Conservation (phyloP, 352 stramenopile species). For the Phytopythium vexans region DNA sequence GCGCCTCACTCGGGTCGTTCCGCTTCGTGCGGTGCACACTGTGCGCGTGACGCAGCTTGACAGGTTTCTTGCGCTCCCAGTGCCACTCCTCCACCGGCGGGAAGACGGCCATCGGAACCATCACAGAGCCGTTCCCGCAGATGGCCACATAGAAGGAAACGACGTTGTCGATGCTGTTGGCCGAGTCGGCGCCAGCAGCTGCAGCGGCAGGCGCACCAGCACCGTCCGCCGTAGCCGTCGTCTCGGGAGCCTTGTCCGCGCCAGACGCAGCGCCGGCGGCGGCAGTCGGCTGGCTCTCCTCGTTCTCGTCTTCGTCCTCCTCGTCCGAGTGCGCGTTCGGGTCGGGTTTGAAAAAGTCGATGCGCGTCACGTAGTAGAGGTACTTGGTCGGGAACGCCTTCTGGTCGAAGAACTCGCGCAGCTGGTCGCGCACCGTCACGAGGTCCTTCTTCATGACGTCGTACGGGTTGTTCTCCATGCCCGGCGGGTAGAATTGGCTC, state of each 20-base stretch:
- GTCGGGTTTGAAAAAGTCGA: constrained; percentile 75
- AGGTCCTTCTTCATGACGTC: constrained; percentile 50
- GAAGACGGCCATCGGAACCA: constrained; percentile 86
- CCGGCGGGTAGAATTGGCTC: constrained; percentile 59
- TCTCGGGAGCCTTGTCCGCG: background rate
- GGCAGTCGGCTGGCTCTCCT: background rate
- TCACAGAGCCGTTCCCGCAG: constrained; percentile 81
- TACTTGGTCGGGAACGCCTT: constrained; percentile 83
- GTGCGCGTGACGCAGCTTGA: constrained; percentile 81
- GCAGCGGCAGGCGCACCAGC: background rate
- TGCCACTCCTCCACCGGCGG: constrained; percentile 73
- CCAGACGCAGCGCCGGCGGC: background rate
- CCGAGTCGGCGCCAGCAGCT: constrained; percentile 12
- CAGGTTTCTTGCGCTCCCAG: constrained; percentile 83
- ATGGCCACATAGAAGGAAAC: constrained; percentile 85
- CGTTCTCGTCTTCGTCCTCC: constrained; percentile 20
- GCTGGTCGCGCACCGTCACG: constrained; percentile 50
- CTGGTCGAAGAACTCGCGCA: constrained; percentile 78
- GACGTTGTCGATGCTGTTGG: constrained; percentile 44
- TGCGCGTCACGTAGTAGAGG: constrained; percentile 82
- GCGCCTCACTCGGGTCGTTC: constrained; percentile 65
- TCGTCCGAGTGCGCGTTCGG: constrained; percentile 33
- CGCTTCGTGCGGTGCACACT: constrained; percentile 72
- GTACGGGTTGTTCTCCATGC: constrained; percentile 44
- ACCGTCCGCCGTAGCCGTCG: background rate